Conservation (phyloP, 1,284 basidiomycete genomes). For the Apiotrichum gamsii region DNA sequence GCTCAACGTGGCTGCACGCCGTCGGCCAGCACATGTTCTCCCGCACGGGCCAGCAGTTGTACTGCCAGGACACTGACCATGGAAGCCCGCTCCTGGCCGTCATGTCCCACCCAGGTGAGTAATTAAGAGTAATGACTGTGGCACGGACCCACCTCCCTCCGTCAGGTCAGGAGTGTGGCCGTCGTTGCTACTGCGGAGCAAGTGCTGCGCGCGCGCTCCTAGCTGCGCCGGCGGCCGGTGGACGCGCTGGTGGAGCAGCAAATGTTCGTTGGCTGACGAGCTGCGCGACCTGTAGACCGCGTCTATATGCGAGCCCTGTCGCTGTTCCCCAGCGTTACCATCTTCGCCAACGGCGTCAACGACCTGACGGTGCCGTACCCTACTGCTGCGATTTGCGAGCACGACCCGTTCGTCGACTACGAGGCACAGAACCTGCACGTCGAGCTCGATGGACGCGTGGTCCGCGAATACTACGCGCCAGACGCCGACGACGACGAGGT, state of each 20-base stretch:
- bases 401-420: conserved; percentile 63
- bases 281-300: conserved; percentile 52
- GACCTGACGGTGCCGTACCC: conserved; percentile 78
- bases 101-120: conserved; percentile 74
- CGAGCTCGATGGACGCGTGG: conserved; percentile 48
- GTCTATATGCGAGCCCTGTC: conserved; percentile 71
- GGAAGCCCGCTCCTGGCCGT: conserved; percentile 66
- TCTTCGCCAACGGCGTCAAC: conserved; percentile 82
- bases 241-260: too few relatives aligned
- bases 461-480: conserved; percentile 13
- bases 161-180: too few relatives aligned
- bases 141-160: too few relatives aligned
- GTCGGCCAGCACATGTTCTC: conserved; percentile 71
- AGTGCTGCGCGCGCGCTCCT: too few relatives aligned
- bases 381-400: conserved; percentile 64
- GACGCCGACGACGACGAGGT: conserved; percentile 24
- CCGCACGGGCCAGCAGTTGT: conserved; percentile 76
- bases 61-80: conserved; percentile 63
- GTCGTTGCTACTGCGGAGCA: too few relatives aligned
- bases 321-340: conserved; percentile 62
- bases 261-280: too few relatives aligned
- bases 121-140: too few relatives aligned
- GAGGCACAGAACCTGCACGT: conserved; percentile 52
- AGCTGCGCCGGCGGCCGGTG: too few relatives aligned
- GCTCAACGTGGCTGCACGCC: conserved; percentile 44